These are phyloP conservation scores for Draba incana DNA, from an alignment of 345 rosid species.

Conservation along the genomic window DNA sequence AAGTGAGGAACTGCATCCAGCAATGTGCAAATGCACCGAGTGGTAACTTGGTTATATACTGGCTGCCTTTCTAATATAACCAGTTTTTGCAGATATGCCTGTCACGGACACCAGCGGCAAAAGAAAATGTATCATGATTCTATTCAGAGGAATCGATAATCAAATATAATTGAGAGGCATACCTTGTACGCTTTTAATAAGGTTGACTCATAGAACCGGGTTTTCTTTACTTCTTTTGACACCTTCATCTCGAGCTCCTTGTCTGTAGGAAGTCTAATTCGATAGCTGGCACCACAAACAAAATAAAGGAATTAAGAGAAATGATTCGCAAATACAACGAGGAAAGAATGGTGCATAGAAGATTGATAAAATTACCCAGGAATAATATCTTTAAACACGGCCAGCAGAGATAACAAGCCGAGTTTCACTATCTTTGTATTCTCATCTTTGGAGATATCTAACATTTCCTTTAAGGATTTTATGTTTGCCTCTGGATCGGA, in stretches of 20 bases:
- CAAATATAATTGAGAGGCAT: conserved; percentile 10
- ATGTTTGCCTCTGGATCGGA: conserved; percentile 81
- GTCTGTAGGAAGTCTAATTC: conserved; percentile 96
- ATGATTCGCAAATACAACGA: conserved; percentile 16
- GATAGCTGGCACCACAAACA: conserved; percentile 59
- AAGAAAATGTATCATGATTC: conserved; percentile 9
- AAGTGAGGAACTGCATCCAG: conserved; percentile 92
- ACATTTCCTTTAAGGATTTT: conserved; percentile 73
- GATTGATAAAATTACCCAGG: conserved; percentile 67
- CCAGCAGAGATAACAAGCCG: conserved; percentile 74
- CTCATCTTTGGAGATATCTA: conserved; percentile 62
- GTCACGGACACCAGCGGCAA: conserved; percentile 34
- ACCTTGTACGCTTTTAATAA: conserved; percentile 88
- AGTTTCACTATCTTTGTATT: conserved; percentile 70
- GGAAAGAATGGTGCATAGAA: not conserved
- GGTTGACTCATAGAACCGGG: conserved; percentile 81
- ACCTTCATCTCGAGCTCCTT: conserved; percentile 97
- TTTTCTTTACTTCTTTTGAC: conserved; percentile 93
- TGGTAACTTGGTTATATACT: conserved; percentile 62
- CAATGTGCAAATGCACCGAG: conserved; percentile 75
- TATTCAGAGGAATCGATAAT: conserved; percentile 5
- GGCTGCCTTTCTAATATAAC: conserved; percentile 56
- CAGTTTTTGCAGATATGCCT: conserved; percentile 83
- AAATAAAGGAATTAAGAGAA: conserved; percentile 5
- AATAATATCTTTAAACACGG: conserved; percentile 90